Conservation (phyloP, 2,329 filamentous ascomycete genomes). For the Dactylonectria estremocensis region DNA sequence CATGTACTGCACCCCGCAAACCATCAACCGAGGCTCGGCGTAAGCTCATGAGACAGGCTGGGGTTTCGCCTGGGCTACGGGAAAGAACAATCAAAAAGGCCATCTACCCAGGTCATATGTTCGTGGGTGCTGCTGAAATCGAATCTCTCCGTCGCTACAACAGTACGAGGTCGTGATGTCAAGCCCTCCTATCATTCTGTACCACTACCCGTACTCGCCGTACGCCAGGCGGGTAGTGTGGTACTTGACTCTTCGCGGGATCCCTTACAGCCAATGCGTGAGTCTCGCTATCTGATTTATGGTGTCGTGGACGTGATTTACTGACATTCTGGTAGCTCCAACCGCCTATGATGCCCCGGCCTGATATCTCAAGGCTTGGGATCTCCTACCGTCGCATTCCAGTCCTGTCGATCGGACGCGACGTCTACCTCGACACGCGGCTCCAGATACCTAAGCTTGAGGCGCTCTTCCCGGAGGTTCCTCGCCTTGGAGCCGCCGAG, state of each 20-base stretch:
- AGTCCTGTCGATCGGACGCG: conserved; percentile 74
- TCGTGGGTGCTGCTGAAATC: background rate
- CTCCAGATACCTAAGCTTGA: conserved; percentile 79
- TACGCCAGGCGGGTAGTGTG: conserved; percentile 75
- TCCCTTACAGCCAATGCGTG: conserved; percentile 79
- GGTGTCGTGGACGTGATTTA: background rate
- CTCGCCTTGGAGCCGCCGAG: conserved; percentile 55
- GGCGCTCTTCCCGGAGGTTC: conserved; percentile 62
- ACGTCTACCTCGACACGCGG: conserved; percentile 79
- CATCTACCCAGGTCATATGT: background rate
- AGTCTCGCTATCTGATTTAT: conserved; percentile 47
- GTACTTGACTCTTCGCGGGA: conserved; percentile 77
- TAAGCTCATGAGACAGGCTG: conserved; percentile 1
- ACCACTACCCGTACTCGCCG: conserved; percentile 77
- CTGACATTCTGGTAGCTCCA: conserved; percentile 66
- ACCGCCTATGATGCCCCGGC: conserved; percentile 76
- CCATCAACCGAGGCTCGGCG: conserved; percentile 37
- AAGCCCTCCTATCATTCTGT: conserved; percentile 66
- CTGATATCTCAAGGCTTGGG: conserved; percentile 73
- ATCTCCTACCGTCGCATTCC: conserved; percentile 80
- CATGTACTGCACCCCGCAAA: conserved; percentile 33
- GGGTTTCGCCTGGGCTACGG: background rate
- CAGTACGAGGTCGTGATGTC: conserved; percentile 38
- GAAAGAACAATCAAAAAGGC: background rate
- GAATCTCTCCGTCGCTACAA: background rate